Evolutionary conservation across 805 yeast genomes (phyloP), one percentile per base, ranked within the genome.

Genomic region (Kluyveromyces nonfermentans): DNA sequence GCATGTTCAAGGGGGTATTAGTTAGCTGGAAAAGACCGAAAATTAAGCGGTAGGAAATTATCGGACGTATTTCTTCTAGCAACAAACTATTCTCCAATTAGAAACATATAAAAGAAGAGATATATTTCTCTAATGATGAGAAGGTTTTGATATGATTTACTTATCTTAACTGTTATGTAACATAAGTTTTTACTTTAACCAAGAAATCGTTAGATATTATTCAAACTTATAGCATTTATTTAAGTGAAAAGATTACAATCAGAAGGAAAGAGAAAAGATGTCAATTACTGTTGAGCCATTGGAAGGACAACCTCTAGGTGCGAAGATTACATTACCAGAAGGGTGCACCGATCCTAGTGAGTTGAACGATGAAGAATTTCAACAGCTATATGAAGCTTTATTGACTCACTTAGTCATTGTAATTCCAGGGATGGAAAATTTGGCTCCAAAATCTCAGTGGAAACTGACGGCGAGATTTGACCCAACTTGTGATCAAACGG

Each of bases 401-500:
- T 78, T 79, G 53, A 72, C 71, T 7, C 65, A 87, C 58, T 74
- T 85, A 42, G 95, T 87, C 7, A 68, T 85, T 15, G 82, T 86
- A 15, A 75, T 87, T 44, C 90, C 90, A 35, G 71, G 72, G 35
- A 90, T 83, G 63, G 76, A 70, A n/a, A 65, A 76, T 6, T 70
- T 87, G 33, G 50, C 78, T 3, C 94, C 96, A 28, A 69, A 74
- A 45, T 80, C 89, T 1, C 96, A 87, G 64, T 85, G 82, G 64
- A 63, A 71, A 20, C 70, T 87, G 42, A 87, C 95, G 25, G 74
- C 81, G 47, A 74, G 84, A 54, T 82, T 86, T 57, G 96, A 87
- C 56, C 87, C 90, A 19, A 68, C 85, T 3, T 71, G 80, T 45
- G 68, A 66, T 37, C 51, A 51, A 21, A 55, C 55, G n/a, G 65